Conservation (phyloP, 2,329 filamentous ascomycete genomes). For the Aspergillus fijiensis region DNA sequence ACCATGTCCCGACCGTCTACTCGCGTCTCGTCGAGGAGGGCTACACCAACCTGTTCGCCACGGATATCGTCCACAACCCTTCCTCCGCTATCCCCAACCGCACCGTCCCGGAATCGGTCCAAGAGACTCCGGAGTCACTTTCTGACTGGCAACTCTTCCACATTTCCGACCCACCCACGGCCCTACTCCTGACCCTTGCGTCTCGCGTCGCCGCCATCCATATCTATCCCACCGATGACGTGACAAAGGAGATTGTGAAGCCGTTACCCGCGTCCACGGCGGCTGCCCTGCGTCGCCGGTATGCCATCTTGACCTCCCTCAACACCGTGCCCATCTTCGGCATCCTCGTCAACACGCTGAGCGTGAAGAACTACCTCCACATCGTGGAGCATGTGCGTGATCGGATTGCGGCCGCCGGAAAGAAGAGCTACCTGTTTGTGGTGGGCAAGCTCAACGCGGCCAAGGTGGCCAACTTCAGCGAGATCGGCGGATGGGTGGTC, state of each 20-base stretch:
- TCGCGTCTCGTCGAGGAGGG: slow-evolving; percentile 58
- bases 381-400: slow-evolving; percentile 72
- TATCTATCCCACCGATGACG: slow-evolving; percentile 66
- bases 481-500: slow-evolving; percentile 94
- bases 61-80: slow-evolving; percentile 74
- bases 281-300: slow-evolving; percentile 74
- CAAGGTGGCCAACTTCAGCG: slow-evolving; percentile 93
- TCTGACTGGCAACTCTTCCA: slow-evolving; percentile 77
- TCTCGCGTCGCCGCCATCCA: slow-evolving; percentile 76
- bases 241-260: slow-evolving; percentile 32
- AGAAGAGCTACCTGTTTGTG: slow-evolving; percentile 95
- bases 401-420: slow-evolving; percentile 75
- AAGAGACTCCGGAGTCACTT: slow-evolving; percentile 51
- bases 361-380: slow-evolving; percentile 82
- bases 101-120: slow-evolving; percentile 57
- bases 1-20: slow-evolving; percentile 65
- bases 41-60: slow-evolving; percentile 69
- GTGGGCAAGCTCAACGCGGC: slow-evolving; percentile 95
- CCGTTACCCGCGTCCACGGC: slow-evolving; percentile 52
- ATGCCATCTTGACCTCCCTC: slow-evolving; percentile 79
- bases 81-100: slow-evolving; percentile 82
- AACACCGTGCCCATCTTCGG: slow-evolving; percentile 82
- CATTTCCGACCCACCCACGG: slow-evolving; percentile 74
- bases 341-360: slow-evolving; percentile 93
- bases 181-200: slow-evolving; percentile 82